These are phyloP conservation scores for Scutellospora calospora DNA, from an alignment of 371 early-diverging fungal genomes.

Conservation along the genomic window DNA sequence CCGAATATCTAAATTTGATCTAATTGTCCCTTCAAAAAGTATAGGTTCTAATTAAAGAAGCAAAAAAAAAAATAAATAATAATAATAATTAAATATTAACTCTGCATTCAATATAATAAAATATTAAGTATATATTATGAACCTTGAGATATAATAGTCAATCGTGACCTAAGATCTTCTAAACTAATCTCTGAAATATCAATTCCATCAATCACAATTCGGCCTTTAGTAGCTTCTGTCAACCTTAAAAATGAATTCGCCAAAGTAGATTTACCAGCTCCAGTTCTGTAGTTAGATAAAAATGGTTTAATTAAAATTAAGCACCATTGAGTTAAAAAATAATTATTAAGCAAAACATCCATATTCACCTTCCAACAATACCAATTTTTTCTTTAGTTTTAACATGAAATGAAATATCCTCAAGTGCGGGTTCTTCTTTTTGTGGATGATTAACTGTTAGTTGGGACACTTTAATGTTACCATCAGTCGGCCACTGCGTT, in stretches of 20 bases:
- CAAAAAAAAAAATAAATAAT: neutral
- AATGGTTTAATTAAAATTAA: neutral
- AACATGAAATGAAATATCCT: slow-evolving; percentile 69
- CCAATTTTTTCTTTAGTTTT: slow-evolving; percentile 78
- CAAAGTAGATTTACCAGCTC: slow-evolving; percentile 83
- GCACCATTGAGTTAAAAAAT: neutral
- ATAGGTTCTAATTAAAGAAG: slow-evolving; percentile 24
- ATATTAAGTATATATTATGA: neutral
- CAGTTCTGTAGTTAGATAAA: slow-evolving; percentile 60
- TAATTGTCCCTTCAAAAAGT: slow-evolving; percentile 60
- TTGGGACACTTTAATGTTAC: slow-evolving; percentile 71
- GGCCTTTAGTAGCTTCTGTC: slow-evolving; percentile 75
- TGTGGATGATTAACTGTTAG: slow-evolving; percentile 72
- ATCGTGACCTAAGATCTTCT: slow-evolving; percentile 70
- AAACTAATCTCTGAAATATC: slow-evolving; percentile 79
- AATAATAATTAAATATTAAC: neutral
- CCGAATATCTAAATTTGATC: slow-evolving; percentile 72
- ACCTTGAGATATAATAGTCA: slow-evolving; percentile 85
- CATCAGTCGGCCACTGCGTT: slow-evolving; percentile 76
- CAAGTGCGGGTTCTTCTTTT: slow-evolving; percentile 70
- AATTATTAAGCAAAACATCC: neutral
- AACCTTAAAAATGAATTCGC: slow-evolving; percentile 81
- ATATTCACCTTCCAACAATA: slow-evolving; percentile 68
- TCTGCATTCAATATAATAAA: neutral
- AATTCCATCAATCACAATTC: slow-evolving; percentile 79